Evolutionary conservation across 2,329 filamentous ascomycete genomes (phyloP).

Genomic region (Beauveria rudraprayagi): DNA sequence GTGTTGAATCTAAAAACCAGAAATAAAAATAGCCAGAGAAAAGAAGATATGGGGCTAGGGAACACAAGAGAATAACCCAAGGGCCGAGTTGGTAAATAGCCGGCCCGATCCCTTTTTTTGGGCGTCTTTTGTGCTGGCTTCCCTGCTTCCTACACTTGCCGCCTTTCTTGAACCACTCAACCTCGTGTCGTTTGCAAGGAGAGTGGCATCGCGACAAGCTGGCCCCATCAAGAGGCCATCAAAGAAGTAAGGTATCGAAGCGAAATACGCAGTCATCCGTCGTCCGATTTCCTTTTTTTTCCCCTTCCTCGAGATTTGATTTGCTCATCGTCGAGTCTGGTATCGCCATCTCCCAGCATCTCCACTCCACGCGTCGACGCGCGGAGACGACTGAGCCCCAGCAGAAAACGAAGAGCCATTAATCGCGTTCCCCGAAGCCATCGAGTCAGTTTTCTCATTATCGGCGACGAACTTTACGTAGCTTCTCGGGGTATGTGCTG

Average conservation of each 20-base stretch:
- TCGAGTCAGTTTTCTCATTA: too few relatives aligned
- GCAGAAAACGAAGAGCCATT: too few relatives aligned
- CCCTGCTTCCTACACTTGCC: background rate
- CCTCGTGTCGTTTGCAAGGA: background rate
- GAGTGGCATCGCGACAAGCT: background rate
- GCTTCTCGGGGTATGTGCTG: too few relatives aligned
- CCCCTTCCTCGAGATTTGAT: background rate
- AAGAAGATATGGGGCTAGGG: background rate
- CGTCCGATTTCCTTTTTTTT: background rate
- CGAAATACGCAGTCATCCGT: too few relatives aligned
- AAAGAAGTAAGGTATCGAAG: background rate
- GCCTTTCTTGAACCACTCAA: background rate
- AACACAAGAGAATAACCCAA: background rate
- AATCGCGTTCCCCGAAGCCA: too few relatives aligned
- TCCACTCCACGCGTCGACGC: constrained; percentile 1
- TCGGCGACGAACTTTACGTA: too few relatives aligned
- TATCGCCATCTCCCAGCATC: background rate
- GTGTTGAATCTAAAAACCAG: background rate
- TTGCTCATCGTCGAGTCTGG: background rate
- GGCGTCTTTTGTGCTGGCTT: background rate
- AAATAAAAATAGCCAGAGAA: background rate
- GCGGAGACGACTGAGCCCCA: background rate
- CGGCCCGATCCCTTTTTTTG: constrained; percentile 1
- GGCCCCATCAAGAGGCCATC: background rate
- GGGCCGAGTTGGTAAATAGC: background rate